Evolutionary conservation across 164 flowering plant species (phyloP), one percentile per base, ranked within the genome.

Genomic region (Berberis thunbergii): DNA sequence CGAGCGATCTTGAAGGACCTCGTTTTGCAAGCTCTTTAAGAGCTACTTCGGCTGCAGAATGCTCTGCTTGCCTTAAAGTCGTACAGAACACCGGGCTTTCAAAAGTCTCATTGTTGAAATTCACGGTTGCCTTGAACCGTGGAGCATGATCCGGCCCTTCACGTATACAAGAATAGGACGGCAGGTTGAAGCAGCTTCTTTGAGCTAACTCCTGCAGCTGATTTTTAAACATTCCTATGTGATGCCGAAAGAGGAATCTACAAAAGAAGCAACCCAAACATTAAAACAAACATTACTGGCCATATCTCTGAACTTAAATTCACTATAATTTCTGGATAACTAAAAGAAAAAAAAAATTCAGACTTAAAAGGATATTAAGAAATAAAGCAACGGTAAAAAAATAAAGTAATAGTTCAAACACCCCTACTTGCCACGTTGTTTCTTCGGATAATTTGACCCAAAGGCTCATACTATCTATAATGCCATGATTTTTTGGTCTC

Each of bases 131-230:
- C 73, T 81, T 84, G 75, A 84, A 84, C 54, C 88, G 71, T n/a
- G 88, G 88, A n/a, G 84, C 88, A 68, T 84, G 88, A 72, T 84
- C 88, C 3, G 88, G 88, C 63, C 88, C 88, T 69, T 84, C 85
- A 5, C 88, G 72, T 50, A 80, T 77, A 64, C 86, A 84, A 38
- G 88, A 71, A 74, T 84, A 84, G 26, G 88, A 79, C 60, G 88
- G 88, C 64, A 84, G 63, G 57, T 82, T 80, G 72, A 84, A 82
- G 73, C 88, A 84, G 69, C 88, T 84, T 67, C 88, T 80, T 45
- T 84, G 88, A 64, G 88, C 88, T 70, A 84, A 76, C 70, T 84
- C 88, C 72, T 84, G 88, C 67, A 84, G 66, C 62, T 82, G 86
- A 68, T 84, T 84, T 63, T 84, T 84, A 64, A 73, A 84, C 88